Conservation (phyloP, 805 yeast species). For the Ogataea polymorpha region DNA sequence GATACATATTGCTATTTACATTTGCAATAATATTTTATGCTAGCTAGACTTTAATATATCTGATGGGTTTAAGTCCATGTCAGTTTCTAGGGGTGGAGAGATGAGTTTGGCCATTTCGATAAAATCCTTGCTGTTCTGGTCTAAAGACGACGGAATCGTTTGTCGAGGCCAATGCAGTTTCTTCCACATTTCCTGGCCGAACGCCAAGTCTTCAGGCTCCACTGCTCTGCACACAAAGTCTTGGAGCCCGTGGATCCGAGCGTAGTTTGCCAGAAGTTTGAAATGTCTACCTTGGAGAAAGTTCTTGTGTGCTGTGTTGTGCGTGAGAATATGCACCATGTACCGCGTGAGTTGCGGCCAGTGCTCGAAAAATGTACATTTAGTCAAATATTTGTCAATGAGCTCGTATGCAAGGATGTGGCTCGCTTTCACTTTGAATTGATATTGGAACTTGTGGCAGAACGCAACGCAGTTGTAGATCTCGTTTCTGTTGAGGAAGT, state of each 20-base stretch:
- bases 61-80: constrained; percentile 12
- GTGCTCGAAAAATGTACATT: constrained; percentile 24
- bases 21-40: constrained; percentile 1
- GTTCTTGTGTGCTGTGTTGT: constrained; percentile 8
- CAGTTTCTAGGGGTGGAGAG: background rate
- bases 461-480: constrained; percentile 27
- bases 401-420: constrained; percentile 18
- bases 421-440: constrained; percentile 11
- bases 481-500: constrained; percentile 22
- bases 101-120: constrained; percentile 17
- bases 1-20: constrained; percentile 8
- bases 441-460: constrained; percentile 17
- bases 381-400: constrained; percentile 17
- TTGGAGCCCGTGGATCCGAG: constrained; percentile 20
- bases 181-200: constrained; percentile 13
- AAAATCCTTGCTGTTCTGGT: constrained; percentile 15
- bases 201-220: constrained; percentile 11
- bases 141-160: constrained; percentile 11
- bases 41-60: constrained; percentile 11
- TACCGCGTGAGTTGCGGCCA: constrained; percentile 24
- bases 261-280: constrained; percentile 21
- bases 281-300: constrained; percentile 10
- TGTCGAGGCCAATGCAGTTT: constrained; percentile 21
- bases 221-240: constrained; percentile 18
- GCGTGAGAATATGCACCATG: constrained; percentile 10